A percentile compares a stretch with the other conserved stretches of the same genome.
These are phyloP conservation scores for Pythium scleroteichum DNA, from an alignment of 352 stramenopile species.

Conservation along the genomic window DNA sequence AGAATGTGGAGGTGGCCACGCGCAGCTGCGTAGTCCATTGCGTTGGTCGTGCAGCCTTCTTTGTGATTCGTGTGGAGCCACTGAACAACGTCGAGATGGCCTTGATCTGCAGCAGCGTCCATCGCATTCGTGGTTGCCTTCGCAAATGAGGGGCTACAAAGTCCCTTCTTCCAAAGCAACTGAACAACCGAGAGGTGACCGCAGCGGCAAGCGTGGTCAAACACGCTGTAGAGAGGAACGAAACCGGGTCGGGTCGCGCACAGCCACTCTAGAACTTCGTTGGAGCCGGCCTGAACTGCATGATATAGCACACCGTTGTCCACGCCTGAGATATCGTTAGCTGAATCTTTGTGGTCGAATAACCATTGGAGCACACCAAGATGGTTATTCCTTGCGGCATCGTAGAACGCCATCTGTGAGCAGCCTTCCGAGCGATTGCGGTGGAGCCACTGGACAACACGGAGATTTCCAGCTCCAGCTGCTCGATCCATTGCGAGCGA, in stretches of 20 bases:
- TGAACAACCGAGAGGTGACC: conserved; percentile 12
- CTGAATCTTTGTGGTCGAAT: conserved; percentile 5
- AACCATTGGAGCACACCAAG: conserved; percentile 15
- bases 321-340: neutral
- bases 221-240: conserved; percentile 15
- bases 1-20: conserved; percentile 12
- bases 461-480: conserved; percentile 6
- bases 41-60: conserved; percentile 14
- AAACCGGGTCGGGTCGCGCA: neutral
- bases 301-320: conserved; percentile 12
- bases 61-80: conserved; percentile 17
- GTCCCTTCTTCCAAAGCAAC: conserved; percentile 1
- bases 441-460: conserved; percentile 14
- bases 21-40: conserved; percentile 14
- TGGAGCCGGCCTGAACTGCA: conserved; percentile 8
- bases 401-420: conserved; percentile 17
- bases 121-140: conserved; percentile 12
- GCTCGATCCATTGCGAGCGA: conserved; percentile 24
- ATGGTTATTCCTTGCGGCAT: conserved; percentile 12
- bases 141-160: neutral
- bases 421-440: conserved; percentile 18
- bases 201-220: conserved; percentile 17
- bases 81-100: conserved; percentile 16
- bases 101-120: conserved; percentile 17
- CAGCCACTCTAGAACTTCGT: conserved; percentile 8